A percentile compares a stretch with the other conserved stretches of the same genome.
These are phyloP conservation scores for Sclerotinia sclerotiorum DNA, from an alignment of 2,329 filamentous ascomycete species.

Conservation along the genomic window DNA sequence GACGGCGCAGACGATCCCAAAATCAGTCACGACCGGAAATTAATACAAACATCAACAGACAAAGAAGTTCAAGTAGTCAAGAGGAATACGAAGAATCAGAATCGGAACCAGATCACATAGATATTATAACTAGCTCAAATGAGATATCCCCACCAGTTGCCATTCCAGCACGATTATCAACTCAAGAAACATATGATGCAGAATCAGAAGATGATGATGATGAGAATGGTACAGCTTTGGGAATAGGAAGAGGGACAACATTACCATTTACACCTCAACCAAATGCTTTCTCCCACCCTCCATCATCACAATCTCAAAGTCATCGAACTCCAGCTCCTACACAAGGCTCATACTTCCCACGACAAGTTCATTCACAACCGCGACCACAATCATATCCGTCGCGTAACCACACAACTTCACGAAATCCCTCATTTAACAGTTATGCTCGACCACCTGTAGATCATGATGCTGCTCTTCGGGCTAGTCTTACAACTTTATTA, in stretches of 20 bases:
- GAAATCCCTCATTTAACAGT: constrained; percentile 31
- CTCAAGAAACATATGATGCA: constrained; percentile 28
- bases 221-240: constrained; percentile 73
- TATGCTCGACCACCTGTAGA: constrained; percentile 73
- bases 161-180: constrained; percentile 30
- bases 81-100: constrained; percentile 95
- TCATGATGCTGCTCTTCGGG: constrained; percentile 88
- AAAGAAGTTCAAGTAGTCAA: constrained; percentile 69
- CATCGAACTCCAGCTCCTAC: constrained; percentile 46
- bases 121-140: constrained; percentile 56
- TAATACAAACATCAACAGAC: constrained; percentile 44
- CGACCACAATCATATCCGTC: constrained; percentile 38
- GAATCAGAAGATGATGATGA: constrained; percentile 50
- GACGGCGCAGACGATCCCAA: constrained; percentile 53
- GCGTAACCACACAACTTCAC: constrained; percentile 42
- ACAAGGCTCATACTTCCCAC: constrained; percentile 38
- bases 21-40: constrained; percentile 16
- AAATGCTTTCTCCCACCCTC: constrained; percentile 87
- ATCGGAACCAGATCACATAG: constrained; percentile 72
- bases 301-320: constrained; percentile 47
- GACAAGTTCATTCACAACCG: constrained; percentile 35
- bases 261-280: constrained; percentile 79
- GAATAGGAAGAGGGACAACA: constrained; percentile 42
- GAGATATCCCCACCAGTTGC: constrained; percentile 47
- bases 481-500: constrained; percentile 89